Percentiles rank a stretch among this genome's conserved stretches.
phyloP scores from a whole-genome alignment of 495 filamentous ascomycete species.

The Clavariopsis aquatica region DNA sequence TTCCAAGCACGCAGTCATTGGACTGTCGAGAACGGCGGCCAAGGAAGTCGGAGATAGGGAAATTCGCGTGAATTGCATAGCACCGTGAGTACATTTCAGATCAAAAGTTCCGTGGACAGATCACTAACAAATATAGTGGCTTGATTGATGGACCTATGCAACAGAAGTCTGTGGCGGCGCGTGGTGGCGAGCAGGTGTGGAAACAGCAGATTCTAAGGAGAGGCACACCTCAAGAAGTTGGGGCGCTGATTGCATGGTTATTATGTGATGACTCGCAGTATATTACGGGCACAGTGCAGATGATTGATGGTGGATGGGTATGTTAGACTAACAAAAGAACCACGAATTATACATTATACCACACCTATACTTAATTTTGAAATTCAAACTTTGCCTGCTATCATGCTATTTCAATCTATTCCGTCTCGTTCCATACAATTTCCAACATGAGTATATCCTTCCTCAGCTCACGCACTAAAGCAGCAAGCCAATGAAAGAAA shows the following conservation, averaged over 20 bases:
- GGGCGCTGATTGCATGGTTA: conserved; percentile 41
- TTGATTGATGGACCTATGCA: conserved; percentile 38
- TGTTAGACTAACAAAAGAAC: conserved; percentile 19
- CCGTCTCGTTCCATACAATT: too few relatives aligned
- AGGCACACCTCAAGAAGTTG: conserved; percentile 38
- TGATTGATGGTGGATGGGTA: conserved; percentile 42
- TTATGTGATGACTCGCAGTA: conserved; percentile 43
- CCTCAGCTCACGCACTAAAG: background rate
- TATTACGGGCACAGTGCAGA: conserved; percentile 38
- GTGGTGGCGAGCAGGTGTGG: conserved; percentile 30
- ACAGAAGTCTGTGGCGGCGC: conserved; percentile 30
- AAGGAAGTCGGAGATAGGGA: conserved; percentile 57
- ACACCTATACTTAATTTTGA: too few relatives aligned
- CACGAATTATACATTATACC: background rate
- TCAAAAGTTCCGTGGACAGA: background rate
- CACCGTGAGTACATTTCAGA: conserved; percentile 31
- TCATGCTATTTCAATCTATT: too few relatives aligned
- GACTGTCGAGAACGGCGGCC: conserved; percentile 59
- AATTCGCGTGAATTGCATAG: conserved; percentile 60
- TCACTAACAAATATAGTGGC: conserved; percentile 22
- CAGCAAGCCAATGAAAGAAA: conserved; percentile 1
- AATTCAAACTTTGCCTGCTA: too few relatives aligned
- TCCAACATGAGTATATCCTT: too few relatives aligned
- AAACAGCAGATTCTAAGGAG: conserved; percentile 27
- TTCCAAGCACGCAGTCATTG: conserved; percentile 58